Evolutionary conservation across 331 rosid genomes (phyloP).

Genomic region (Prunus yedoensis): DNA sequence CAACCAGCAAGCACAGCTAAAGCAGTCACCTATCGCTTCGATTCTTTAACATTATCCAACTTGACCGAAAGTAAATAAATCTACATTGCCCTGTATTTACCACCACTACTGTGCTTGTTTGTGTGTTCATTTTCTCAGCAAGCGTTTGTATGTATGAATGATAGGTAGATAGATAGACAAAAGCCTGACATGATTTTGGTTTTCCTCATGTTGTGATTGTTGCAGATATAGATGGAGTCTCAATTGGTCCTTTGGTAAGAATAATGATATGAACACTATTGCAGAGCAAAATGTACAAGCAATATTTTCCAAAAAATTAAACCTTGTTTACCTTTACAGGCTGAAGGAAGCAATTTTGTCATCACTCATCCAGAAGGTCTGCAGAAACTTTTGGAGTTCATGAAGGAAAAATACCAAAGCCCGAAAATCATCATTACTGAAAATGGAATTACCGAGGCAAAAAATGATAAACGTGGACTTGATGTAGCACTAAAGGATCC

Average conservation of each 20-base stretch:
- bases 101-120: not conserved
- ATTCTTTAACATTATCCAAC: not conserved
- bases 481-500: slow-evolving; percentile 14
- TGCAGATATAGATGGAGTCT: slow-evolving; percentile 21
- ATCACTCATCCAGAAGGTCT: slow-evolving; percentile 7
- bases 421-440: slow-evolving; percentile 1
- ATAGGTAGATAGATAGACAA: not conserved
- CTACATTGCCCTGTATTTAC: no score
- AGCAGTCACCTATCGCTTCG: slow-evolving; percentile 4
- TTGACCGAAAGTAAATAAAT: not conserved
- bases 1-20: not conserved
- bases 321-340: not conserved
- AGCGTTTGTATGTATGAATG: not conserved
- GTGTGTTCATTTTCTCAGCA: not conserved
- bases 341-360: not conserved
- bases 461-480: not conserved
- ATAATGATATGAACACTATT: no score
- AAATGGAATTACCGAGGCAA: slow-evolving; percentile 15
- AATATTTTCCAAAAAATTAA: no score
- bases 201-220: not conserved
- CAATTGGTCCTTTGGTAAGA: slow-evolving; percentile 27
- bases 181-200: not conserved
- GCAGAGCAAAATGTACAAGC: no score
- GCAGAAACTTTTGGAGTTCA: slow-evolving; percentile 4
- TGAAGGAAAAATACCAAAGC: not conserved